Percentiles rank a stretch among this genome's conserved stretches.
These are phyloP conservation scores for Lipomyces starkeyi DNA, from an alignment of 805 yeast genomes.

Conservation along the genomic window DNA sequence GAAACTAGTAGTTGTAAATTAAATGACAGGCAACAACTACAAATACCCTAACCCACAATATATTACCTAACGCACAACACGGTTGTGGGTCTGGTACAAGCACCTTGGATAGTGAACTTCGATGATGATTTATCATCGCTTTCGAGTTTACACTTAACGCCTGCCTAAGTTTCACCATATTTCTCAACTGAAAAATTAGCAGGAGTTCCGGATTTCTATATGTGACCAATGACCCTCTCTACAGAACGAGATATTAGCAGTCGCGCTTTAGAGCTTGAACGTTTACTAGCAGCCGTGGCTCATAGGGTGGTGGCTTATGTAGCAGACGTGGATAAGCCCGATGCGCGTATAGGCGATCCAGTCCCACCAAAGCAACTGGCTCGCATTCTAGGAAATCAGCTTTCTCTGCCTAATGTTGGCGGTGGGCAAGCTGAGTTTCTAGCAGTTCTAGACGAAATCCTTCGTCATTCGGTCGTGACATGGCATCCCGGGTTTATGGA, in stretches of 20 bases:
- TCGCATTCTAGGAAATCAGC: conserved; percentile 13
- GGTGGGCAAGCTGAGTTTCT: conserved; percentile 51
- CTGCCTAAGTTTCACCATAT: too few relatives aligned
- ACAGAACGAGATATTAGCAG: not conserved
- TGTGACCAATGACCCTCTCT: not conserved
- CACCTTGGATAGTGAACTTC: too few relatives aligned
- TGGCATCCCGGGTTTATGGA: conserved; percentile 90
- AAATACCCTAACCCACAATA: too few relatives aligned
- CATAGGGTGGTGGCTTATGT: conserved; percentile 60
- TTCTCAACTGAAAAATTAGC: too few relatives aligned
- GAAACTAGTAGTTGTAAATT: too few relatives aligned
- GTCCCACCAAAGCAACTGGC: conserved; percentile 33
- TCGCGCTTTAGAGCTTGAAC: conserved; percentile 57
- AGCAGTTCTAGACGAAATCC: conserved; percentile 58
- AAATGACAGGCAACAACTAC: too few relatives aligned
- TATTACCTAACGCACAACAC: too few relatives aligned
- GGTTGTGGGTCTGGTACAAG: too few relatives aligned
- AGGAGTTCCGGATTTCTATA: too few relatives aligned
- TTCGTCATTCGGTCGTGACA: conserved; percentile 74
- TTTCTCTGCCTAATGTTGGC: conserved; percentile 27
- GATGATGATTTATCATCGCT: too few relatives aligned
- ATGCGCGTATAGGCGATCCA: conserved; percentile 54
- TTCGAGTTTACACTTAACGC: too few relatives aligned
- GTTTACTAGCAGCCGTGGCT: conserved; percentile 54
- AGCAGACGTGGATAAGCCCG: conserved; percentile 51